phyloP scores from a whole-genome alignment of 2,329 filamentous ascomycete species.

The Seiridium cupressi region DNA sequence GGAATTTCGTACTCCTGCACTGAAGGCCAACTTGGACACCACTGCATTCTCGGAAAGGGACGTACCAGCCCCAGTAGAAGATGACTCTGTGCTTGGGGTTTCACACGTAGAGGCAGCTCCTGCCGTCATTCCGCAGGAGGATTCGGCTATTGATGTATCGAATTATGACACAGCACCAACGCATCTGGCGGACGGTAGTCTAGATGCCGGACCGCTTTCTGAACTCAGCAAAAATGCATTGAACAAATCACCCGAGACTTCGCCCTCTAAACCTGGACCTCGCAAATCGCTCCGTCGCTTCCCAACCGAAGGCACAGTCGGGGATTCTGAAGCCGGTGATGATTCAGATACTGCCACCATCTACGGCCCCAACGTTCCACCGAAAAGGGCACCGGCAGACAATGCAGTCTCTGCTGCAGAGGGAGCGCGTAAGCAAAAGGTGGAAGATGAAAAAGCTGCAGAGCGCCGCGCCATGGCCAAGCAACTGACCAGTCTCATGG shows the following conservation, averaged over 20 bases:
- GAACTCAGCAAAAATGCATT: constrained; percentile 39
- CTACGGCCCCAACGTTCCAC: neutral
- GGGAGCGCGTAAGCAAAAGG: constrained; percentile 16
- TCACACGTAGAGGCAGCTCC: constrained; percentile 5
- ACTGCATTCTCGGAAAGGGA: constrained; percentile 36
- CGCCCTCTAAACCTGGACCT: constrained; percentile 25
- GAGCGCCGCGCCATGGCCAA: constrained; percentile 20
- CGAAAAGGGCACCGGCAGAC: neutral
- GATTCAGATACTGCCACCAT: constrained; percentile 20
- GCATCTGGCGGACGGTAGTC: constrained; percentile 27
- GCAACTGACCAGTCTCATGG: constrained; percentile 21
- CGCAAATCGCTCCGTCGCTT: constrained; percentile 29
- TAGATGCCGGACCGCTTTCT: constrained; percentile 31
- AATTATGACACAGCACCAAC: constrained; percentile 41
- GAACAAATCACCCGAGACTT: constrained; percentile 36
- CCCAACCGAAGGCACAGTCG: constrained; percentile 34
- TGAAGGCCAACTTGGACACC: constrained; percentile 33
- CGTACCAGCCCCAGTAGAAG: neutral
- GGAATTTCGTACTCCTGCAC: constrained; percentile 12
- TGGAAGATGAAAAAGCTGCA: constrained; percentile 2
- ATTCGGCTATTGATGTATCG: constrained; percentile 17
- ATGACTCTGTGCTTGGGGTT: neutral
- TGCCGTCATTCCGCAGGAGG: neutral
- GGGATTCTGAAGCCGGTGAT: constrained; percentile 39
- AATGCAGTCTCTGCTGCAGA: constrained; percentile 4